Percentiles rank a stretch among this genome's conserved stretches.
These are phyloP conservation scores for Quercus lobata DNA, from an alignment of 331 rosid species.

Conservation along the genomic window DNA sequence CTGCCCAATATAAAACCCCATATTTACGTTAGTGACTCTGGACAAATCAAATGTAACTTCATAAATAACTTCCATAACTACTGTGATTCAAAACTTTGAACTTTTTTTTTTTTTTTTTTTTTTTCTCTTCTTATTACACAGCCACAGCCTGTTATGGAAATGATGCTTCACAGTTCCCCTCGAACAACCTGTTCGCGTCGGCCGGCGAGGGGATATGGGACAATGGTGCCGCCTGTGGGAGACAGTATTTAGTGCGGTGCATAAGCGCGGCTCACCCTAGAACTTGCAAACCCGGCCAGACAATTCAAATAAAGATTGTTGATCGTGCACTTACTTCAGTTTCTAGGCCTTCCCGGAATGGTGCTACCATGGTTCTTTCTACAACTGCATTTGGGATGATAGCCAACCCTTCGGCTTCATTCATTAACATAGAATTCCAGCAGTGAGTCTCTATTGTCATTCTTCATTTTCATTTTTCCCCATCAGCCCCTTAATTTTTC, in stretches of 20 bases:
- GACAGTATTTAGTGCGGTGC: constrained; percentile 64
- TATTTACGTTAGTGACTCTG: constrained; percentile 45
- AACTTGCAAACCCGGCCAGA: constrained; percentile 47
- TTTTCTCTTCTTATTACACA: neutral
- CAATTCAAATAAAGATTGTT: constrained; percentile 55
- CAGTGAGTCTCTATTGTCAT: constrained; percentile 35
- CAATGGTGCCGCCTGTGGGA: constrained; percentile 88
- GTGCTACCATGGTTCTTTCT: constrained; percentile 56
- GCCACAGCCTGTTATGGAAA: constrained; percentile 62
- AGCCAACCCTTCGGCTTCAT: constrained; percentile 38
- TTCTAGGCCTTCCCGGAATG: constrained; percentile 33
- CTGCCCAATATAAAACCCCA: constrained; percentile 49
- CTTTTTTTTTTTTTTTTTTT: neutral
- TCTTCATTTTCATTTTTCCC: no score
- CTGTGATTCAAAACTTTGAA: neutral
- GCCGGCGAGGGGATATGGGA: constrained; percentile 91
- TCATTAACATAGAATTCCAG: constrained; percentile 58
- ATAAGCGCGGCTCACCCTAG: constrained; percentile 43
- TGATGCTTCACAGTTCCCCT: constrained; percentile 43
- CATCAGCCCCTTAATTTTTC: no score
- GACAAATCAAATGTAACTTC: neutral
- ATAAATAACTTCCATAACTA: neutral
- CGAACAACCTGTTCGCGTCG: constrained; percentile 62
- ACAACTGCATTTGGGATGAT: constrained; percentile 48
- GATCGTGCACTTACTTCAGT: constrained; percentile 50